These are phyloP conservation scores for Neospermospora avenae DNA, from an alignment of 2,329 filamentous ascomycete genomes.

Conservation along the genomic window DNA sequence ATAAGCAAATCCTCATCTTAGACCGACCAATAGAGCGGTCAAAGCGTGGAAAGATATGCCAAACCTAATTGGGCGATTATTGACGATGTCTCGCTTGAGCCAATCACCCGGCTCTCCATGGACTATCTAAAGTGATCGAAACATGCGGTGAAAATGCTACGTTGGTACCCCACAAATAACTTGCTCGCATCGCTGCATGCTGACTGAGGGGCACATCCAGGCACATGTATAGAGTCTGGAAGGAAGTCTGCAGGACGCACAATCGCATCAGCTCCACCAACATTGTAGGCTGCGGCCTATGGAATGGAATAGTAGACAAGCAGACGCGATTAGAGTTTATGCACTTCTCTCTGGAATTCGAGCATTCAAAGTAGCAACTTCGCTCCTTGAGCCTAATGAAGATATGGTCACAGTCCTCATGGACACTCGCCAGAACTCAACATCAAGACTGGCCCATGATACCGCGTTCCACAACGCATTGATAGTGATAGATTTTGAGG, in stretches of 20 bases:
- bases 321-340: background rate
- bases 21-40: background rate
- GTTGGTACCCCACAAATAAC: background rate
- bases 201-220: background rate
- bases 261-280: background rate
- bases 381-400: too few relatives aligned
- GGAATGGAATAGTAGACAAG: background rate
- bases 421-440: background rate
- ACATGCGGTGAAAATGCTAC: background rate
- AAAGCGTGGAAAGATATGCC: background rate
- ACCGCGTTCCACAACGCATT: background rate
- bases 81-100: background rate
- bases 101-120: background rate
- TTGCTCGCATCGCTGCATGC: background rate
- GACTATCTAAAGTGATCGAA: background rate
- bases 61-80: background rate
- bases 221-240: background rate
- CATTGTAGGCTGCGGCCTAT: background rate
- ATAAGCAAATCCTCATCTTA: background rate
- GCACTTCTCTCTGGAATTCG: background rate
- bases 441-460: slow-evolving; percentile 1
- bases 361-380: background rate
- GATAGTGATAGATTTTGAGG: background rate
- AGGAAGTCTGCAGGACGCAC: background rate
- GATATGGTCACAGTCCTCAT: background rate